Evolutionary conservation across 2,329 filamentous ascomycete species (phyloP).

Genomic region (Curvularia sp.): DNA sequence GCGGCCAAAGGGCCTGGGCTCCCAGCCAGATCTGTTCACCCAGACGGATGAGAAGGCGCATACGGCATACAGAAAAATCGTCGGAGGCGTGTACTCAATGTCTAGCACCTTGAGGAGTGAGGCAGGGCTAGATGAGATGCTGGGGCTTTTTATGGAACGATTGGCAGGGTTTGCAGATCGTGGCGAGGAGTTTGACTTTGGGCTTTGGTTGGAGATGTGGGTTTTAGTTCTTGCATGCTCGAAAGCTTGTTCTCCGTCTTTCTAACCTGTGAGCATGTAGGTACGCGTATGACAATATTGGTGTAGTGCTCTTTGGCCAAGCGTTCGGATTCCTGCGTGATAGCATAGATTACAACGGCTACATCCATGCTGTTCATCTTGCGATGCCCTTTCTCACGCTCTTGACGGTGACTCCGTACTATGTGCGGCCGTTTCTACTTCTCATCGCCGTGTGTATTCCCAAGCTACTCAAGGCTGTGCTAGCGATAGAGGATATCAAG

Average conservation of each 20-base stretch:
- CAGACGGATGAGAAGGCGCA: conserved; percentile 24
- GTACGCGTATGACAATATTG: conserved; percentile 33
- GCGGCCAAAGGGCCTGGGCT: conserved; percentile 23
- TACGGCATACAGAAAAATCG: conserved; percentile 20
- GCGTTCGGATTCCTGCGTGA: conserved; percentile 32
- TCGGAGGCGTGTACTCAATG: conserved; percentile 26
- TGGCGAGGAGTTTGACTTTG: conserved; percentile 22
- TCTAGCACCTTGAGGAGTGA: conserved; percentile 26
- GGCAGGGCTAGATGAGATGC: conserved; percentile 19
- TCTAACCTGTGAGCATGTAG: neutral
- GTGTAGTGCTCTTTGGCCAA: conserved; percentile 27
- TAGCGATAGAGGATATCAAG: conserved; percentile 25
- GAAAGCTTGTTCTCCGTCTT: neutral
- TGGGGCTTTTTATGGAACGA: conserved; percentile 16
- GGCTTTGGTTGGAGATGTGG: conserved; percentile 33
- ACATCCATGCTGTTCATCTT: conserved; percentile 44
- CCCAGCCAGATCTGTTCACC: conserved; percentile 27
- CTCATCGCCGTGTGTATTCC: conserved; percentile 24
- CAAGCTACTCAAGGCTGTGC: conserved; percentile 32
- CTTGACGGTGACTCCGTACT: conserved; percentile 21
- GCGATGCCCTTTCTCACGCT: conserved; percentile 36
- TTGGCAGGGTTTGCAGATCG: conserved; percentile 26
- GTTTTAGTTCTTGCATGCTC: neutral
- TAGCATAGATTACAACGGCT: conserved; percentile 27
- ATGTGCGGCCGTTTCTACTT: conserved; percentile 16